Evolutionary conservation across 192 early-diverging fungal species (phyloP), one percentile per base, ranked within the genome.

Genomic region (Backusella psychrophila): DNA sequence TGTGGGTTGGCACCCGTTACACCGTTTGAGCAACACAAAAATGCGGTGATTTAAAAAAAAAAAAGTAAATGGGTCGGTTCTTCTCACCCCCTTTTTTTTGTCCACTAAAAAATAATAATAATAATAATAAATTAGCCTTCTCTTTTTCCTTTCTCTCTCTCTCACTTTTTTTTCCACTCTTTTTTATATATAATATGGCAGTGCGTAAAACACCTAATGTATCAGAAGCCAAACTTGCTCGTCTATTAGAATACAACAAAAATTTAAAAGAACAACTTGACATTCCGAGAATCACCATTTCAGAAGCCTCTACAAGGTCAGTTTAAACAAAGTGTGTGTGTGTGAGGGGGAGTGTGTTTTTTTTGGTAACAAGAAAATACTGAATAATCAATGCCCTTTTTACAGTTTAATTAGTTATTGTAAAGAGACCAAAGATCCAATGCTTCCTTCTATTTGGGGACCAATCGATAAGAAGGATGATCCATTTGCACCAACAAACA

Each of bases 361-460:
- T 33, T 33, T 33, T 33, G 2, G 33, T 33, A 33, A 33, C 33
- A 33, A 2, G 26, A 44, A 41, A 49, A 65, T 8, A 82, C 73
- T 15, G 53, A 82, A 66, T 72, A 75, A 39, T 3, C 14, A 44
- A 44, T 44, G 15, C 42, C 4, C 12, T 19, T 19, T 44, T 65
- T 74, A 15, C 74, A 86, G 85, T 52, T 42, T 86, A 31, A 84
- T 84, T 19, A 65, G 78, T 42, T 84, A 77, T 75, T 82, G 81
- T n/a, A 80, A 82, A 42, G 73, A 33, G 8, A 86, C 78, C 23
- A 65, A 67, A 66, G 85, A 86, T 38, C 75, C 78, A 14, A 72
- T 86, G 12, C 42, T 86, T 26, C 85, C 85, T 33, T 81, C 75
- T 42, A 67, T 86, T 2, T 86, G 85, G 85, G 85, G 83, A 1